Percentiles rank a stretch among this genome's conserved stretches.
phyloP scores from a whole-genome alignment of 495 filamentous ascomycete genomes.

The Xylaria cubensis region DNA sequence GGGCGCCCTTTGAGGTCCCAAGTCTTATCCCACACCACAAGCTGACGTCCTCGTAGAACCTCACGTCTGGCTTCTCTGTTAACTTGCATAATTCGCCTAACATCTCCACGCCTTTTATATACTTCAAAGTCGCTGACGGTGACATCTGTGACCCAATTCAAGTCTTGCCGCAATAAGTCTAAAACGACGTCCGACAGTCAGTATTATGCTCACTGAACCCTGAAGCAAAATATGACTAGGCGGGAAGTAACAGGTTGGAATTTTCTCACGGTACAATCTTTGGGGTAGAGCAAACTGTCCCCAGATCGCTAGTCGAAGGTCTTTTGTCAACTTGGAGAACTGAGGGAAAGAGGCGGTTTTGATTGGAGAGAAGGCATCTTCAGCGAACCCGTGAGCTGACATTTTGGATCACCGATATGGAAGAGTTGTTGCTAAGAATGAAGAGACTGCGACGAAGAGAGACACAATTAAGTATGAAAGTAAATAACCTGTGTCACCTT shows the following conservation, averaged over 20 bases:
- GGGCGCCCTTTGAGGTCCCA: not conserved
- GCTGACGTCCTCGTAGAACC: not conserved
- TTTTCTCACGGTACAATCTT: not conserved
- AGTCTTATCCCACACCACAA: not conserved
- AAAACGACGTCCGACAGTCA: not conserved
- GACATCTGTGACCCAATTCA: not conserved
- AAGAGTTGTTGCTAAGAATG: not conserved
- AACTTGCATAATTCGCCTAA: not conserved
- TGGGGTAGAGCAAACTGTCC: not conserved
- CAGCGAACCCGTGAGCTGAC: not conserved
- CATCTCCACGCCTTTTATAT: not conserved
- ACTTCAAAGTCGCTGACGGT: not conserved
- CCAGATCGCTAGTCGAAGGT: not conserved
- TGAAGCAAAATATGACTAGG: not conserved
- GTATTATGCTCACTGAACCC: not conserved
- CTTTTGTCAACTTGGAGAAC: not conserved
- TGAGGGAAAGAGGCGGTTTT: not conserved
- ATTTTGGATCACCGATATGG: not conserved
- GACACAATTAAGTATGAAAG: not conserved
- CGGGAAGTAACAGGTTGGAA: no score
- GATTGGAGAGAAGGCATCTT: not conserved
- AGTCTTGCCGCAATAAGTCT: not conserved
- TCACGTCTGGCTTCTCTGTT: slow-evolving; percentile 2
- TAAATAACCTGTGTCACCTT: not conserved
- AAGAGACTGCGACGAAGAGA: not conserved